phyloP scores from a whole-genome alignment of 106 monocot species.

The Allium cepa region DNA sequence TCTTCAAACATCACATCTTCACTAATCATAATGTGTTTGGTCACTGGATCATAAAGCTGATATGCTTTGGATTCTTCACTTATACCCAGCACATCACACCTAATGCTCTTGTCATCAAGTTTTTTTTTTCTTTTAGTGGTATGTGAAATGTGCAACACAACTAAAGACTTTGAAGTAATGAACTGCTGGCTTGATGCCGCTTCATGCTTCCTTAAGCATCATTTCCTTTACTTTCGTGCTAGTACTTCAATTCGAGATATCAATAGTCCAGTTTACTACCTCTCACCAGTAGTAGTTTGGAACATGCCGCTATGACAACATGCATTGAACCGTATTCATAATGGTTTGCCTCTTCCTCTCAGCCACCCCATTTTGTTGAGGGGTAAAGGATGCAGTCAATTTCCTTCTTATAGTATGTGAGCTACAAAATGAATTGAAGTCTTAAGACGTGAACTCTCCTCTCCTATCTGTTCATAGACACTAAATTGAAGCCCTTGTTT shows the following conservation, averaged over 20 bases:
- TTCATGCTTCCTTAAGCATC: slow-evolving; percentile 14
- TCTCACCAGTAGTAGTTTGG: slow-evolving; percentile 22
- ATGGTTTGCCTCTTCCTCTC: too few species aligned
- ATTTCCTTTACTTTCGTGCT: neutral
- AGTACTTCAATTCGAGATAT: neutral
- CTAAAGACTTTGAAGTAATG: slow-evolving; percentile 17
- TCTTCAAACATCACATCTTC: too few species aligned
- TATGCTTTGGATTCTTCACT: slow-evolving; percentile 5
- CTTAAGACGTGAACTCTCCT: too few species aligned
- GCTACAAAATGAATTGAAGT: too few species aligned
- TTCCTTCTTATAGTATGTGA: too few species aligned
- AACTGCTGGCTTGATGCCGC: slow-evolving; percentile 4
- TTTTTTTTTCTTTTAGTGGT: neutral
- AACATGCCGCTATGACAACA: neutral
- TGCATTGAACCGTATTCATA: too few species aligned
- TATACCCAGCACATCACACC: neutral
- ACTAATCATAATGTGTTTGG: too few species aligned
- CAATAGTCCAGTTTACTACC: slow-evolving; percentile 1
- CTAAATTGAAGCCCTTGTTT: too few species aligned
- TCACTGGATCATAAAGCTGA: neutral
- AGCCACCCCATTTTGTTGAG: too few species aligned
- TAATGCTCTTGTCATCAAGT: slow-evolving; percentile 11
- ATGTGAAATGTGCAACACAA: slow-evolving; percentile 8
- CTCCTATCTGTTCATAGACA: too few species aligned
- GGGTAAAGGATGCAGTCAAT: too few species aligned